A percentile compares a stretch with the other conserved stretches of the same genome.
phyloP scores from a whole-genome alignment of 345 rosid species.

The Ricinus communis region DNA sequence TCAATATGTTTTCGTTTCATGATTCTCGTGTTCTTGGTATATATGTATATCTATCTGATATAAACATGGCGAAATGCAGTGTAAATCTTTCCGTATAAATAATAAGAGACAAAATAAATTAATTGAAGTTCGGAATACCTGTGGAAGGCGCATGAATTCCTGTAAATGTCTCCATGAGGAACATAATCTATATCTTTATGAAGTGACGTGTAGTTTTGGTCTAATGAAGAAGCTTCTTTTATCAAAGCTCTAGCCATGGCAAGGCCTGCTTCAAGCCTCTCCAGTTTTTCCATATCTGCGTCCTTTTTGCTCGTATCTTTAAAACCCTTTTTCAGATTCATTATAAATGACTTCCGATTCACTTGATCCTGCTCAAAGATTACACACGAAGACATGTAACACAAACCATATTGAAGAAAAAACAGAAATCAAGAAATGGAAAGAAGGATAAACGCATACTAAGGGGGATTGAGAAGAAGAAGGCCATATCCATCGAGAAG shows the following conservation, averaged over 20 bases:
- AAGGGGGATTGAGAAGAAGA: neutral
- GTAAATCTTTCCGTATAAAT: too few relatives aligned
- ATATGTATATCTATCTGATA: too few relatives aligned
- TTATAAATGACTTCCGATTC: neutral
- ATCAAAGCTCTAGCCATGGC: slow-evolving; percentile 53
- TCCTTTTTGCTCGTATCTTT: neutral
- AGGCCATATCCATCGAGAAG: slow-evolving; percentile 23
- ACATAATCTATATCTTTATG: slow-evolving; percentile 40
- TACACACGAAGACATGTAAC: too few relatives aligned
- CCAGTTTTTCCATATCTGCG: slow-evolving; percentile 23
- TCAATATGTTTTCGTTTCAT: too few relatives aligned
- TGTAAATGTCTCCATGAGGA: slow-evolving; percentile 48
- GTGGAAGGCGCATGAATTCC: slow-evolving; percentile 51
- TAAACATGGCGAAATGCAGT: too few relatives aligned
- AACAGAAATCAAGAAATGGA: neutral
- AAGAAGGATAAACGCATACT: neutral
- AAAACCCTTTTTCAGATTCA: neutral
- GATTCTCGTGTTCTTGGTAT: too few relatives aligned
- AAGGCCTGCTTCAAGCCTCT: slow-evolving; percentile 40
- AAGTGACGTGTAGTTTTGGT: slow-evolving; percentile 16
- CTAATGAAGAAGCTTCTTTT: slow-evolving; percentile 37
- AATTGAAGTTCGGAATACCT: slow-evolving; percentile 26
- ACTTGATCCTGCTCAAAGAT: neutral
- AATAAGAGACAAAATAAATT: neutral
- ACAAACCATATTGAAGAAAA: neutral